A percentile compares a stretch with the other conserved stretches of the same genome.
These are phyloP conservation scores for Stagonosporopsis chrysanthemi DNA, from an alignment of 2,329 filamentous ascomycete species.

Conservation along the genomic window DNA sequence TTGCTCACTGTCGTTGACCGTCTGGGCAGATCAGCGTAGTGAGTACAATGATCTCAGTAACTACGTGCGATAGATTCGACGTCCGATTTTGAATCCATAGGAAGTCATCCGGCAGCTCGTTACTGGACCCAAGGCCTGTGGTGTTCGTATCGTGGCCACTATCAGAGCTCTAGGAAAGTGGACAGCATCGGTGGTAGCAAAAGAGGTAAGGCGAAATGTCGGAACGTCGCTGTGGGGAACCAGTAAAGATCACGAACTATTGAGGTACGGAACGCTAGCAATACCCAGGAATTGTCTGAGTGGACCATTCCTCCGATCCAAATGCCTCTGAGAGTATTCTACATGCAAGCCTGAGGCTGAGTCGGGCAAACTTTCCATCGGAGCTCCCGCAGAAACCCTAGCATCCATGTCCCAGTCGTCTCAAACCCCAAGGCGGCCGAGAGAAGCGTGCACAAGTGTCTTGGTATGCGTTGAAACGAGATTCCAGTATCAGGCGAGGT, in stretches of 20 bases:
- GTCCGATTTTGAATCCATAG: not conserved
- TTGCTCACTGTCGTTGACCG: not conserved
- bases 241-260: constrained; percentile 7
- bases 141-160: constrained; percentile 4
- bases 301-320: constrained; percentile 16
- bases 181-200: constrained; percentile 9
- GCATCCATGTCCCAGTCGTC: constrained; percentile 18
- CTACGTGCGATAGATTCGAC: not conserved
- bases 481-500: constrained; percentile 18
- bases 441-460: constrained; percentile 31
- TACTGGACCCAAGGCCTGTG: constrained; percentile 4
- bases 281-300: constrained; percentile 25
- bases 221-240: constrained; percentile 10
- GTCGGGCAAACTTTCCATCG: constrained; percentile 20
- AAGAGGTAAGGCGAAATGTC: constrained; percentile 13
- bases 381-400: constrained; percentile 20
- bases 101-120: not conserved
- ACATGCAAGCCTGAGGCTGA: constrained; percentile 15
- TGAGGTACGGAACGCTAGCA: constrained; percentile 13
- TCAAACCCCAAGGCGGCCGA: constrained; percentile 33
- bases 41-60: not conserved
- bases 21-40: not conserved
- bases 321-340: constrained; percentile 22
- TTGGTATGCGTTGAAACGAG: constrained; percentile 32
- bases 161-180: constrained; percentile 5